Evolutionary conservation across 202 grass and related monocot species (phyloP).

Genomic region (Bolboschoenoplectus hybrid): DNA sequence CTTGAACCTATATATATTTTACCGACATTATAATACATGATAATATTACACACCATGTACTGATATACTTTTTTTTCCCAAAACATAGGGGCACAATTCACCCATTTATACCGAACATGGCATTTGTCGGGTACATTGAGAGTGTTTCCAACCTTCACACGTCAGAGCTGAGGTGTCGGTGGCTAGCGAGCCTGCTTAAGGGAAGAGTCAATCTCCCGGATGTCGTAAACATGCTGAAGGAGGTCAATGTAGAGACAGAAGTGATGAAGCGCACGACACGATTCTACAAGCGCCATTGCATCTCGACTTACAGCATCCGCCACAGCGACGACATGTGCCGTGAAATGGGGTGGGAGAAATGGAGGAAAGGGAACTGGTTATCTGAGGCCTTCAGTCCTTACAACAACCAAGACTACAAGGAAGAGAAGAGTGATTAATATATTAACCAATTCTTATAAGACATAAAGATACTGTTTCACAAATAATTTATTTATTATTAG

Average conservation of each 20-base stretch:
- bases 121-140: slow-evolving; percentile 95
- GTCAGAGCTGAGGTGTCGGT: slow-evolving; percentile 89
- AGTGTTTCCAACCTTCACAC: slow-evolving; percentile 98
- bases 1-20: not conserved
- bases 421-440: slow-evolving; percentile 36
- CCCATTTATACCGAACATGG: slow-evolving; percentile 95
- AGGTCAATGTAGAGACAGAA: slow-evolving; percentile 59
- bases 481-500: not conserved
- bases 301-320: slow-evolving; percentile 95
- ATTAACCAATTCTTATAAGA: not conserved
- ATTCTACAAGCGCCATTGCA: slow-evolving; percentile 96
- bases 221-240: slow-evolving; percentile 56
- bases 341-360: slow-evolving; percentile 64
- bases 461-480: not conserved
- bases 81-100: slow-evolving; percentile 71
- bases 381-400: slow-evolving; percentile 81
- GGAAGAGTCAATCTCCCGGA: slow-evolving; percentile 57
- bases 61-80: not conserved
- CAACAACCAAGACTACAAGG: slow-evolving; percentile 92
- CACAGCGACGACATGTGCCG: slow-evolving; percentile 93
- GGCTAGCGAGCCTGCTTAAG: slow-evolving; percentile 69
- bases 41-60: not conserved
- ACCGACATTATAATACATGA: not conserved
- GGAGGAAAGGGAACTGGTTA: slow-evolving; percentile 70
- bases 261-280: slow-evolving; percentile 82